Evolutionary conservation across 176 grass and related monocot genomes (phyloP), one percentile per base, ranked within the genome.

Genomic region (Oryza glaberrima): DNA sequence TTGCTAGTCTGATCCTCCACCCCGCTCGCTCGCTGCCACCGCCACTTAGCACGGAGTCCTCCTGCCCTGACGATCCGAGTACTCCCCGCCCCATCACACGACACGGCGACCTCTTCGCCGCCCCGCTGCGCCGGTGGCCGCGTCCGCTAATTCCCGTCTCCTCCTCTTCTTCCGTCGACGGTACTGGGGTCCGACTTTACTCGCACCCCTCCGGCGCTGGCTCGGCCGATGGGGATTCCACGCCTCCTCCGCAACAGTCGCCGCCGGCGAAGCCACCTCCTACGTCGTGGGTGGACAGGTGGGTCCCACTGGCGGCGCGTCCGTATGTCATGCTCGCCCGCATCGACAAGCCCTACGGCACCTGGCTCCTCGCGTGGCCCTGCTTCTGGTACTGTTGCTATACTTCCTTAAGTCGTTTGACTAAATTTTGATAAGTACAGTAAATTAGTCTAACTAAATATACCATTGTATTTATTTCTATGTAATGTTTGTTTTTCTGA

Each of bases 361-460:
- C 88, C 25, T 94, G 92, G 92, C 84, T 98, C 65, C 85, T 98
- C 5, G 84, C 85, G 2, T 94, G 95, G 95, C 95, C 95, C 48
- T 91, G 90, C 95, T 90, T 90, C 87, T 95, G 95, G 90, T 98
- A 43, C 5, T 30, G 1, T 2, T 2, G 6, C 35, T 36, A 3
- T 35, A 35, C 34, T 2, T 30, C 28, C 28, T 30, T 2, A 30
- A 30, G 28, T 28, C 28, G 28, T 28, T 28, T 28, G 28, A 28
- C 28, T 28, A 28, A 28, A 28, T 1, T 28, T 28, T 28, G 28
- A 0, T 1, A 28, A 28, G 28, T 28, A 28, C 1, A 28, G 28
- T 28, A 28, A 28, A 28, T 28, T 28, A 28, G 28, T 28, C 28
- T 0, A 28, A 28, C 28, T 28, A 28, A 28, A 28, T 28, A 28